phyloP scores from a whole-genome alignment of 192 early-diverging fungal genomes.

The Backusella westeae region DNA sequence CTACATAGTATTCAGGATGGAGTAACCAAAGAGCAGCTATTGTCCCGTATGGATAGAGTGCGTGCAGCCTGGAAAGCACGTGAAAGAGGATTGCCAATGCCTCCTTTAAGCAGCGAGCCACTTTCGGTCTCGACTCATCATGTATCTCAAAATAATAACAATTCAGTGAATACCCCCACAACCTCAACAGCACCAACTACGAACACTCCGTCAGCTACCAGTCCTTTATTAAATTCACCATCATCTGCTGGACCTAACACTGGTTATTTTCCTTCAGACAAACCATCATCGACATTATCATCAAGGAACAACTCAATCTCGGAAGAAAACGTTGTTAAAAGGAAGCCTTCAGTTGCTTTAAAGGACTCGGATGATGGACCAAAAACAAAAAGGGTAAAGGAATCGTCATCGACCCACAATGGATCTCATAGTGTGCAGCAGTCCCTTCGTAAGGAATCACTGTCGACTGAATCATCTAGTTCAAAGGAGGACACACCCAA shows the following conservation, averaged over 20 bases:
- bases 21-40: slow-evolving; percentile 47
- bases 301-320: slow-evolving; percentile 14
- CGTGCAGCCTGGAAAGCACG: slow-evolving; percentile 42
- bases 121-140: not conserved
- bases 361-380: not conserved
- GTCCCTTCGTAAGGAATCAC: too few species aligned
- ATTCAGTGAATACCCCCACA: not conserved
- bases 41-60: slow-evolving; percentile 32
- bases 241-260: not conserved
- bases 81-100: slow-evolving; percentile 30
- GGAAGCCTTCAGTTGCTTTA: not conserved
- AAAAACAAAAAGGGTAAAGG: not conserved
- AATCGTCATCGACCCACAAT: not conserved
- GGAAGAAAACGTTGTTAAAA: not conserved
- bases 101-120: not conserved
- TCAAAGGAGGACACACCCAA: not conserved
- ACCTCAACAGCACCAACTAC: not conserved
- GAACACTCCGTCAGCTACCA: not conserved
- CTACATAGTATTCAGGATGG: slow-evolving; percentile 44
- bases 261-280: not conserved
- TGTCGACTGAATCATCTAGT: not conserved
- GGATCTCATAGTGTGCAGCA: not conserved
- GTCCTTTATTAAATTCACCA: not conserved
- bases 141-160: not conserved
- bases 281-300: not conserved